Conservation (phyloP, 164 flowering plant genomes). For the Piper betle region DNA sequence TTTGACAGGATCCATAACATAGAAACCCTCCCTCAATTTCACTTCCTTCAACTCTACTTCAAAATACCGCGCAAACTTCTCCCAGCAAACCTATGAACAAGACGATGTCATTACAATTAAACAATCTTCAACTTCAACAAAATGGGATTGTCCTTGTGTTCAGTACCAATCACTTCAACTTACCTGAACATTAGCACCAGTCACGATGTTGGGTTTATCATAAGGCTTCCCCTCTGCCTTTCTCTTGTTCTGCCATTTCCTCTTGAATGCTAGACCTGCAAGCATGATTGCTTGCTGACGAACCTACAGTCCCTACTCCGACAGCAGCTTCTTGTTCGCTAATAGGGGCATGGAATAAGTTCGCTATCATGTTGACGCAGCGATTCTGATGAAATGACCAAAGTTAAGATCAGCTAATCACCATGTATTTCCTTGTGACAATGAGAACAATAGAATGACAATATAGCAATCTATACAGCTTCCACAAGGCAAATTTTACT, state of each 20-base stretch:
- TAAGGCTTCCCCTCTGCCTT: slow-evolving; percentile 21
- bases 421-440: neutral
- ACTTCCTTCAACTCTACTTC: slow-evolving; percentile 40
- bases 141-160: too few species aligned
- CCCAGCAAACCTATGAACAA: slow-evolving; percentile 30
- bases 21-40: slow-evolving; percentile 27
- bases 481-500: too few species aligned
- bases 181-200: slow-evolving; percentile 31
- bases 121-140: neutral
- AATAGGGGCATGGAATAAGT: slow-evolving; percentile 23
- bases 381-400: slow-evolving; percentile 13
- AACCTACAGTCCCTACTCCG: slow-evolving; percentile 25
- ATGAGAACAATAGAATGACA: too few species aligned
- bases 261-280: slow-evolving; percentile 19
- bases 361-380: slow-evolving; percentile 28
- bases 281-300: slow-evolving; percentile 26
- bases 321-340: slow-evolving; percentile 20
- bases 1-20: slow-evolving; percentile 34
- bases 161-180: neutral
- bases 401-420: neutral
- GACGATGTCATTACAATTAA: neutral
- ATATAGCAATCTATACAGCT: too few species aligned
- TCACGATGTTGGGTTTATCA: slow-evolving; percentile 39
- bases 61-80: slow-evolving; percentile 33
- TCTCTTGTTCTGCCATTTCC: slow-evolving; percentile 36